A percentile compares a stretch with the other conserved stretches of the same genome.
Conservation (phyloP, 2,329 filamentous ascomycete species). For the Neonectria faginata region DNA sequence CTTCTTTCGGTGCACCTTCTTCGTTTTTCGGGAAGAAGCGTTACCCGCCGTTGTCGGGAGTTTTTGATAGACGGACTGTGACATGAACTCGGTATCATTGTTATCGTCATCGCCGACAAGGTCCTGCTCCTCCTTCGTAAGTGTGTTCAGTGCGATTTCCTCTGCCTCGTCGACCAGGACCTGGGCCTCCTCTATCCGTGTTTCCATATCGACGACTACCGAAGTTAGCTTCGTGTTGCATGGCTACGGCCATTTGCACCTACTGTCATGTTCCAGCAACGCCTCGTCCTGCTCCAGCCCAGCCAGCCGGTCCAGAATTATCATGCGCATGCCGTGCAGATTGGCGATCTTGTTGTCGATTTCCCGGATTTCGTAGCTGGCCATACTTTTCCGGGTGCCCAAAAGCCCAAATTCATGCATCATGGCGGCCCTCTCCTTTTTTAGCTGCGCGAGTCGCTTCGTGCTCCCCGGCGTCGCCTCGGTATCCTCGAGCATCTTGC, state of each 20-base stretch:
- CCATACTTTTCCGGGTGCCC: slow-evolving; percentile 95
- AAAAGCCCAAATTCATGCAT: slow-evolving; percentile 92
- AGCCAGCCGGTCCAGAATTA: slow-evolving; percentile 88
- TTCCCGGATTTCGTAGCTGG: slow-evolving; percentile 92
- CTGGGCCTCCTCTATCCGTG: slow-evolving; percentile 71
- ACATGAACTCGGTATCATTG: slow-evolving; percentile 81
- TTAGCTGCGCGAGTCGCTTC: slow-evolving; percentile 77
- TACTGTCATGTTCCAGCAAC: slow-evolving; percentile 88
- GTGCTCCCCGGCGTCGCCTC: slow-evolving; percentile 67
- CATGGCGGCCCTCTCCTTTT: slow-evolving; percentile 82
- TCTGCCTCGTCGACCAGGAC: slow-evolving; percentile 69
- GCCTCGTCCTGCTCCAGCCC: slow-evolving; percentile 91
- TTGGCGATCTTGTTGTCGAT: slow-evolving; percentile 98
- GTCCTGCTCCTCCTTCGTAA: slow-evolving; percentile 66
- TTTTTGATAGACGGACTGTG: slow-evolving; percentile 96
- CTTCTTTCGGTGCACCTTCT: slow-evolving; percentile 73
- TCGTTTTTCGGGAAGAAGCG: slow-evolving; percentile 61
- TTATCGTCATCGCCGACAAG: slow-evolving; percentile 63
- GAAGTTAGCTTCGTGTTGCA: slow-evolving; percentile 47
- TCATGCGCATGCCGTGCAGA: slow-evolving; percentile 89
- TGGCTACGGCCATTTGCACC: slow-evolving; percentile 48
- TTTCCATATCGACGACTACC: slow-evolving; percentile 72
- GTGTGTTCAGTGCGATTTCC: slow-evolving; percentile 63
- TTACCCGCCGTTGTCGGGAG: slow-evolving; percentile 70
- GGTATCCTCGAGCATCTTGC: slow-evolving; percentile 79